A percentile compares a stretch with the other conserved stretches of the same genome.
Conservation (phyloP, 352 stramenopile genomes). For the Phytophthora palmivora region DNA sequence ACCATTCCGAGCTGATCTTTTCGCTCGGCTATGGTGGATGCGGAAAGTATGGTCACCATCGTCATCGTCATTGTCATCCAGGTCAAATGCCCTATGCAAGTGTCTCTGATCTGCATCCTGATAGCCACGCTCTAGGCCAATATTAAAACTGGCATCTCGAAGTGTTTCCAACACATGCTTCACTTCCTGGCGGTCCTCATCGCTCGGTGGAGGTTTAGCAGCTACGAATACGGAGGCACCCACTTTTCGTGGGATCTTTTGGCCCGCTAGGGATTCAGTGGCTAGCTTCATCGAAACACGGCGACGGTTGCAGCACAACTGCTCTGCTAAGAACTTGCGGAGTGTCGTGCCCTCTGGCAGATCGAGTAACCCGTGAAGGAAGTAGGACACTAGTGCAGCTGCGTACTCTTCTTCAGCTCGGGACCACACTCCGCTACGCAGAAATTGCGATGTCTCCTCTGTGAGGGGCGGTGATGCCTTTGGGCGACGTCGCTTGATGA, state of each 20-base stretch:
- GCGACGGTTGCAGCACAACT: constrained; percentile 70
- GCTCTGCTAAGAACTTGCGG: constrained; percentile 72
- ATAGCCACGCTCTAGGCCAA: constrained; percentile 10
- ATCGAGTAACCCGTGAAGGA: constrained; percentile 59
- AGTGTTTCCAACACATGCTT: constrained; percentile 42
- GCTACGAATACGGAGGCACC: constrained; percentile 67
- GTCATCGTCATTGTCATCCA: constrained; percentile 17
- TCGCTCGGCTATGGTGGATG: constrained; percentile 15
- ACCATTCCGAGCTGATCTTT: constrained; percentile 5
- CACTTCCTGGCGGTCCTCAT: constrained; percentile 43
- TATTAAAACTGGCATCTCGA: constrained; percentile 45
- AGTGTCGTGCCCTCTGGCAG: constrained; percentile 66
- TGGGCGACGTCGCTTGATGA: constrained; percentile 50
- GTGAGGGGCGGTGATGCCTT: constrained; percentile 16
- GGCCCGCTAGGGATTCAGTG: constrained; percentile 64
- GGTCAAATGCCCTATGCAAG: constrained; percentile 10
- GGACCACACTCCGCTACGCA: constrained; percentile 72
- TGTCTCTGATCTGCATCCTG: constrained; percentile 9
- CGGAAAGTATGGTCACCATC: background rate
- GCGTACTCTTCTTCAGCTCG: constrained; percentile 72
- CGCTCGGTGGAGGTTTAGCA: constrained; percentile 41
- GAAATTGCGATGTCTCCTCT: constrained; percentile 23
- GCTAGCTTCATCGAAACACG: constrained; percentile 79
- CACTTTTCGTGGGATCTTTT: constrained; percentile 71
- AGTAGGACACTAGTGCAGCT: constrained; percentile 68